Evolutionary conservation across 2,329 filamentous ascomycete genomes (phyloP), one percentile per base, ranked within the genome.

Genomic region (Didymella glomerata): DNA sequence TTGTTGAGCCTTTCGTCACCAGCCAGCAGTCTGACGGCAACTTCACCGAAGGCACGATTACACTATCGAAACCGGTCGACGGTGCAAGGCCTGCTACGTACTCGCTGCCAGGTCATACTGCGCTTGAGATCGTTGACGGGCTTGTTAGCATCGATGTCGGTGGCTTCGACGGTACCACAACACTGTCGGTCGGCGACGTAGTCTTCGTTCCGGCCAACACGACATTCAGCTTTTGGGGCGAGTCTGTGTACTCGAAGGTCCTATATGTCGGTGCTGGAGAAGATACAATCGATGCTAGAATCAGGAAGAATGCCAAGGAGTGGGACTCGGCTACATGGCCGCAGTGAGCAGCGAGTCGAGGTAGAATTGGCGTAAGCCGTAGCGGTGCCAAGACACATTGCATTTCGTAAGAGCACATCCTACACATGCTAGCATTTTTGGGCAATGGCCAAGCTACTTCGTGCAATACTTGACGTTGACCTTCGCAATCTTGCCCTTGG

Each of bases 41-140:
- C 60, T 82, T 81, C 65, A 80, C 80, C 14, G 64, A 81, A 20
- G 78, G 79, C 0, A 81, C 79, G 0, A 78, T 83, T 42, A 78
- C 76, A 7, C 59, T 83, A 32, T 76, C 71, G 13, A 69, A 66
- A 0, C 68, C 66, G 4, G 66, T 66, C 1, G 50, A 49, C n/a
- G 67, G 67, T 18, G 48, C 38, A 4, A 65, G 65, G 6, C 62
- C 68, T 0, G 62, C 68, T 5, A 64, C 62, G 0, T 74, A 69
- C 48, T 65, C 45, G 0, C 65, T 77, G 18, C 36, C 63, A 0
- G 72, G 75, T 1, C 77, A 78, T 57, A 69, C 71, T 8, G 77
- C 76, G 6, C 76, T 80, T 22, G 73, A 80, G 49, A 69, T 80
- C n/a, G 57, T 78, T 13, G 76, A 80, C 41, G 78, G 77, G 13